phyloP scores from a whole-genome alignment of 148 eudicot genomes.

The Simmondsia chinensis region DNA sequence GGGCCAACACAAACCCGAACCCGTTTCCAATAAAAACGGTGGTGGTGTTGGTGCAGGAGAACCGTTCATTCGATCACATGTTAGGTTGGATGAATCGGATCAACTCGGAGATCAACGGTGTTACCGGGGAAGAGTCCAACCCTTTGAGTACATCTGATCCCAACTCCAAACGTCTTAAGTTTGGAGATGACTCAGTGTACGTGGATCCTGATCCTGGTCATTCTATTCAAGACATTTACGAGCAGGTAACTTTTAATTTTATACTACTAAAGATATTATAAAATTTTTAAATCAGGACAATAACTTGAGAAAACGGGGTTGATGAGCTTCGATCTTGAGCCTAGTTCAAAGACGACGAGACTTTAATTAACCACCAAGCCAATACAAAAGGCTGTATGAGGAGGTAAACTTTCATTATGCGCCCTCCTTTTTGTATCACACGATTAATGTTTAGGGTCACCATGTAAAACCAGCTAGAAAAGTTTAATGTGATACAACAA shows the following conservation, averaged over 20 bases:
- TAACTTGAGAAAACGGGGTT: too few species aligned
- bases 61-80: conserved; percentile 74
- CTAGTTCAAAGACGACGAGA: too few species aligned
- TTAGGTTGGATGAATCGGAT: conserved; percentile 69
- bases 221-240: conserved; percentile 45
- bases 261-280: too few species aligned
- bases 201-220: conserved; percentile 55
- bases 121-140: conserved; percentile 36
- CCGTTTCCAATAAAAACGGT: conserved; percentile 54
- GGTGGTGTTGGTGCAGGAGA: conserved; percentile 70
- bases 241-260: conserved; percentile 20
- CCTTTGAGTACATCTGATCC: conserved; percentile 23
- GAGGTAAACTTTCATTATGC: too few species aligned
- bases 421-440: too few species aligned
- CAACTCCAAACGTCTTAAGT: conserved; percentile 15
- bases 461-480: too few species aligned
- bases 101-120: conserved; percentile 56
- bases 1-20: neutral
- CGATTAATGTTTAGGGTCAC: too few species aligned
- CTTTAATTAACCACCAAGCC: too few species aligned
- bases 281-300: too few species aligned
- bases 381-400: too few species aligned
- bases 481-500: too few species aligned
- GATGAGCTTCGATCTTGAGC: too few species aligned
- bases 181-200: conserved; percentile 21